A percentile compares a stretch with the other conserved stretches of the same genome.
These are phyloP conservation scores for Aspergillus aculeatus DNA, from an alignment of 2,329 filamentous ascomycete genomes.

Conservation along the genomic window DNA sequence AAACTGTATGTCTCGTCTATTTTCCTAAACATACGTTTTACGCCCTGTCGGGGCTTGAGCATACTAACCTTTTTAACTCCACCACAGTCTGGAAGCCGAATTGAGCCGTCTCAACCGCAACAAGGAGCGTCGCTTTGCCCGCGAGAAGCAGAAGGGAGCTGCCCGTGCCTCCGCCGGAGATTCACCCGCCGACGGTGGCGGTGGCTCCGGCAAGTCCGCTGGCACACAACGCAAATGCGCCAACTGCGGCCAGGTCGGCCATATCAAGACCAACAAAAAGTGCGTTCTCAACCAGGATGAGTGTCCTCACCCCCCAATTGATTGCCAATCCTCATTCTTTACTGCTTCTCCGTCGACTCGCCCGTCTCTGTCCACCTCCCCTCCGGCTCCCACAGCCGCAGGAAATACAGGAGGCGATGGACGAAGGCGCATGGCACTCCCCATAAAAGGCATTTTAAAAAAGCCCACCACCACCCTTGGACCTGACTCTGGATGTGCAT, in stretches of 20 bases:
- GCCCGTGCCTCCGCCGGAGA: slow-evolving; percentile 48
- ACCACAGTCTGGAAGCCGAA: slow-evolving; percentile 65
- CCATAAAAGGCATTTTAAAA: background rate
- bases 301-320: slow-evolving; percentile 4
- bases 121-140: slow-evolving; percentile 82
- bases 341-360: slow-evolving; percentile 21
- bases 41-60: background rate
- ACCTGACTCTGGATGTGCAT: background rate
- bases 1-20: slow-evolving; percentile 49
- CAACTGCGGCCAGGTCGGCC: slow-evolving; percentile 93
- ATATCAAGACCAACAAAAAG: slow-evolving; percentile 99
- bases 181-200: slow-evolving; percentile 42
- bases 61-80: background rate
- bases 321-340: slow-evolving; percentile 10
- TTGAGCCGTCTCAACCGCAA: slow-evolving; percentile 84
- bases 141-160: slow-evolving; percentile 80
- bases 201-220: slow-evolving; percentile 62
- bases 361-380: slow-evolving; percentile 19
- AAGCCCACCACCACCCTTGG: background rate
- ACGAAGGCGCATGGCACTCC: background rate
- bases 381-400: background rate
- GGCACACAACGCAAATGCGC: slow-evolving; percentile 81
- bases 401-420: background rate
- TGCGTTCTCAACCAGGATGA: slow-evolving; percentile 41
- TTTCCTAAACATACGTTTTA: background rate